Base-by-base conservation (phyloP, 2,329 filamentous ascomycete genomes). In the Akanthomyces uredinophilus region DNA sequence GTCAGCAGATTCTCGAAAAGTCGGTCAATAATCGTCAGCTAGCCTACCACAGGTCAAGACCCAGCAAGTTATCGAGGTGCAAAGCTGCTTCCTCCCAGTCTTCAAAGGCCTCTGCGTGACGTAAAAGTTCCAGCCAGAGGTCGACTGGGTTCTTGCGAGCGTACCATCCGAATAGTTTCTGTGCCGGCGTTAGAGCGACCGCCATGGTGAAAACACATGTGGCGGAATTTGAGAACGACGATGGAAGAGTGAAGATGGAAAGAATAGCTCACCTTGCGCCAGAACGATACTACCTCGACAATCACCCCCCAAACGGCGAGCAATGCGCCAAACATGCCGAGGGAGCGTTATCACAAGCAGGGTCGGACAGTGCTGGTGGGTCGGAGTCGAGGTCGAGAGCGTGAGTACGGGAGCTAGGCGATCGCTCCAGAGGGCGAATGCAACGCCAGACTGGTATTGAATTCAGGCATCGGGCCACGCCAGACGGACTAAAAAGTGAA, bases 51-150 rank as follows among this genome's bases (percentile, higher is more conserved):
- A 92, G 74, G 75, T 96, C 91, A 67, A 92, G 85, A 47, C 88
- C 88, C n/a, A 92, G 81, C 20, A 91, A 79, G 69, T 89, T 88
- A 73, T 96, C 93, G n/a, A 96, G 82, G 69, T 90, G 85, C 65
- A 90, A 83, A 1, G 92, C 91, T n/a, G 89, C 87, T 66, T 88
- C 87, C 71, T 94, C 88, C 92, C 92, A 97, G 71, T 95, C 89
- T 70, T 95, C 90, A 71, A 89, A 96, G 29, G 83, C 81, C 66
- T 85, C 80, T 20, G 91, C 89, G 63, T 85, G 82, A 59, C 81
- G 81, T 53, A 96, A 78, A 27, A 81, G 78, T 64, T 89, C 82
- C 49, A 89, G 80, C 77, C 91, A 87, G 60, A 86, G 77, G 66
- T 89, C 85, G 54, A 84, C 81, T 2, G 84, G 83, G 55, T 83